A percentile compares a stretch with the other conserved stretches of the same genome.
phyloP scores from a whole-genome alignment of 2,329 filamentous ascomycete genomes.

The Endothia cerciana region DNA sequence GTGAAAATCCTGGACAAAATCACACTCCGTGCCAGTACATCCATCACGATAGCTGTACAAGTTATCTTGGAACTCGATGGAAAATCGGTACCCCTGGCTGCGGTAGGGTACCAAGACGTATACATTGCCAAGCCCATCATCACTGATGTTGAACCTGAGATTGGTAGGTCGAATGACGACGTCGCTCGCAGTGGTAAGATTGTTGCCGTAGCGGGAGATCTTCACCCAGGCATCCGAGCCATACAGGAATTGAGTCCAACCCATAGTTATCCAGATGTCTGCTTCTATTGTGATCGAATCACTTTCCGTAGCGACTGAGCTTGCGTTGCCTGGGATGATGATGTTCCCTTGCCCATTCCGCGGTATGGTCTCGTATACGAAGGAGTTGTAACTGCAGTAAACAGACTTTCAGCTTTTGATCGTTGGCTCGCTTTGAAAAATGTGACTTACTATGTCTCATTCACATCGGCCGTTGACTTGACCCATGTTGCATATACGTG shows the following conservation, averaged over 20 bases:
- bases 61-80: constrained; percentile 40
- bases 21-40: constrained; percentile 8
- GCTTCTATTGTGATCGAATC: constrained; percentile 40
- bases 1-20: constrained; percentile 25
- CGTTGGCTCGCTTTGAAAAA: background rate
- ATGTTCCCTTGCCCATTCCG: constrained; percentile 42
- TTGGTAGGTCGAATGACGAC: constrained; percentile 37
- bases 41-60: constrained; percentile 35
- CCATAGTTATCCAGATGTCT: constrained; percentile 39
- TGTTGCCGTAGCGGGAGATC: constrained; percentile 31
- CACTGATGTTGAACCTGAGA: constrained; percentile 32
- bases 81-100: constrained; percentile 36
- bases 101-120: constrained; percentile 36
- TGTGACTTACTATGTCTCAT: constrained; percentile 22
- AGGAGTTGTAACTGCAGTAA: constrained; percentile 32
- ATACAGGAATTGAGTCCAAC: constrained; percentile 41
- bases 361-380: constrained; percentile 43
- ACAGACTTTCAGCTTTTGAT: background rate
- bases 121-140: constrained; percentile 31
- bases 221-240: constrained; percentile 34
- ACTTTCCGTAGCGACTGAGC: constrained; percentile 30
- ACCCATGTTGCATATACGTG: constrained; percentile 30
- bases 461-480: constrained; percentile 4
- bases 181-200: constrained; percentile 31
- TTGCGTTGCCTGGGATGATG: constrained; percentile 32